Evolutionary conservation across 768 basidiomycete genomes (phyloP).

Genomic region (Rhizopogon vulgaris): DNA sequence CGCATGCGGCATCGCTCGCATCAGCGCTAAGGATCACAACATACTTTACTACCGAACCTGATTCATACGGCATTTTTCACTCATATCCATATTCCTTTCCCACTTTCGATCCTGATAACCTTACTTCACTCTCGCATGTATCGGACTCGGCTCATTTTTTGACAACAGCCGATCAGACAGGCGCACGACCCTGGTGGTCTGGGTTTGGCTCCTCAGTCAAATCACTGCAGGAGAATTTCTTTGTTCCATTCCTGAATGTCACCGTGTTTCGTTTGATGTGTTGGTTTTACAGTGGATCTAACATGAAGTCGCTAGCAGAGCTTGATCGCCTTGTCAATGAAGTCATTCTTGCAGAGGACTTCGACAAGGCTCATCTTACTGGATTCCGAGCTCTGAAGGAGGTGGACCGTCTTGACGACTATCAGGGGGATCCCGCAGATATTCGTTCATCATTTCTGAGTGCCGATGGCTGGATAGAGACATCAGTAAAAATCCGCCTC

Average conservation of each 20-base stretch:
- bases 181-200: constrained; percentile 1
- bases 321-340: constrained; percentile 4
- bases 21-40: no score
- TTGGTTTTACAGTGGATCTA: constrained; percentile 17
- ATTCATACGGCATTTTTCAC: background rate
- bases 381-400: background rate
- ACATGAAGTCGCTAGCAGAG: constrained; percentile 1
- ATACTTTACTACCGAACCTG: background rate
- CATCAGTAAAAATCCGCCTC: constrained; percentile 6
- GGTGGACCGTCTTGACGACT: background rate
- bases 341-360: constrained; percentile 4
- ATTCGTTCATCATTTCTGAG: background rate
- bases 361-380: constrained; percentile 5
- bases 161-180: background rate
- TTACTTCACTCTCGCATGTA: background rate
- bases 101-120: background rate
- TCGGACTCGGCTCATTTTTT: background rate
- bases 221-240: background rate
- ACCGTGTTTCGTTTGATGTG: constrained; percentile 13
- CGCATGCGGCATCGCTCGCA: no score
- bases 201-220: background rate
- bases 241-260: constrained; percentile 10
- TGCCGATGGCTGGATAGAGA: constrained; percentile 6
- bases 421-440: background rate
- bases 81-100: background rate